These are phyloP conservation scores for Neoboletus brunneissimus DNA, from an alignment of 768 basidiomycete genomes.

Conservation along the genomic window DNA sequence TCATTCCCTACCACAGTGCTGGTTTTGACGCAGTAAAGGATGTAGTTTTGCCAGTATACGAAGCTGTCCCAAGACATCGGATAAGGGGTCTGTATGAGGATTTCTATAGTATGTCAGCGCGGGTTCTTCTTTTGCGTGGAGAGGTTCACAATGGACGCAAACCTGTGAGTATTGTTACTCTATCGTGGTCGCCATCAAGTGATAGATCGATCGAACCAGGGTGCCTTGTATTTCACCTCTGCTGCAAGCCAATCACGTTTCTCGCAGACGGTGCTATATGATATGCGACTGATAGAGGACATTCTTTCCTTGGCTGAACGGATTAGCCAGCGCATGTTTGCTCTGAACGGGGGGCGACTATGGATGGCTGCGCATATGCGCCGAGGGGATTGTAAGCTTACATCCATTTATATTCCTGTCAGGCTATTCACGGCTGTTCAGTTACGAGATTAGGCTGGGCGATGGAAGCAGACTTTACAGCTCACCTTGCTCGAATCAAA, in stretches of 20 bases:
- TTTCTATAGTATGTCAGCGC: constrained; percentile 30
- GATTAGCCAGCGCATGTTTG: constrained; percentile 33
- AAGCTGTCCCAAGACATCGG: constrained; percentile 32
- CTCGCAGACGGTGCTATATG: constrained; percentile 32
- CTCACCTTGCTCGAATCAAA: constrained; percentile 36
- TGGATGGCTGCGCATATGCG: constrained; percentile 49
- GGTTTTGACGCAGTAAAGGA: constrained; percentile 40
- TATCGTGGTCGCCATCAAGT: not conserved
- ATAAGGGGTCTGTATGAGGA: constrained; percentile 42
- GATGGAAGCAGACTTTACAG: constrained; percentile 32
- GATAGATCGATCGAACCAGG: constrained; percentile 20
- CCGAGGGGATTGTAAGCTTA: constrained; percentile 40
- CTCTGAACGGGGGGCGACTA: constrained; percentile 28
- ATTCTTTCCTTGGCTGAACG: constrained; percentile 30
- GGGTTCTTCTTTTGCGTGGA: constrained; percentile 40
- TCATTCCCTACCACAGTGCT: constrained; percentile 22
- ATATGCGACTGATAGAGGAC: constrained; percentile 24
- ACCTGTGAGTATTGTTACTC: constrained; percentile 28
- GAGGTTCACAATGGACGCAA: constrained; percentile 39
- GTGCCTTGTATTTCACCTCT: constrained; percentile 35
- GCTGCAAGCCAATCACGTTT: constrained; percentile 25
- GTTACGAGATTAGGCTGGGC: constrained; percentile 33
- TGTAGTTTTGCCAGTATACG: constrained; percentile 33
- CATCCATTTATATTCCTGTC: not conserved
- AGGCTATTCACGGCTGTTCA: constrained; percentile 3